Conservation (phyloP, 2,329 filamentous ascomycete species). For the Verticillium zaregamsianum region DNA sequence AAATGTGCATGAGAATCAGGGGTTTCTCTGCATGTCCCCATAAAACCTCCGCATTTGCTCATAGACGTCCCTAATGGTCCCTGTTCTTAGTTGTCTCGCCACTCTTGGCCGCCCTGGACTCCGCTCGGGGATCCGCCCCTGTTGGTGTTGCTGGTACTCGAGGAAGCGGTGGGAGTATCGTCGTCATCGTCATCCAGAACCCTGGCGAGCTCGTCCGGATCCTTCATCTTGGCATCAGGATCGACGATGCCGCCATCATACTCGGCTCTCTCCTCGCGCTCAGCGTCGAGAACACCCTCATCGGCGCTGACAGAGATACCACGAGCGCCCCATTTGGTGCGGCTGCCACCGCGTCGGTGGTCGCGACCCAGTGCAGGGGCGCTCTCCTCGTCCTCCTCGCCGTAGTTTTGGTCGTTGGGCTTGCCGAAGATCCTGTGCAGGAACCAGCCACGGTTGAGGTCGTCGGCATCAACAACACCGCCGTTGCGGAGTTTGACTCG, state of each 20-base stretch:
- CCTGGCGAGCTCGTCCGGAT: conserved; percentile 60
- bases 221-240: conserved; percentile 62
- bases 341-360: conserved; percentile 21
- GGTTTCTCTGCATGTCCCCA: background rate
- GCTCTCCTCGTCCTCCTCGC: conserved; percentile 60
- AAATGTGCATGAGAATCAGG: background rate
- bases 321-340: conserved; percentile 58
- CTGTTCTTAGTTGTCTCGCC: conserved; percentile 28
- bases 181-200: conserved; percentile 56
- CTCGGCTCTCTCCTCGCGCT: conserved; percentile 36
- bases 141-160: conserved; percentile 8
- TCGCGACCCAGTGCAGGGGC: conserved; percentile 38
- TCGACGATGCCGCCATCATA: conserved; percentile 45
- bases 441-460: conserved; percentile 80
- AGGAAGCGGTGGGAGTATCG: conserved; percentile 31
- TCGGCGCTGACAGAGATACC: conserved; percentile 66
- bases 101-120: conserved; percentile 43
- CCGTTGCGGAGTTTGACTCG: conserved; percentile 88
- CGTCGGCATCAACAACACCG: conserved; percentile 84
- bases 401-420: conserved; percentile 42
- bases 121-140: conserved; percentile 28
- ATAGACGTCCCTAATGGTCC: background rate
- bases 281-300: conserved; percentile 50
- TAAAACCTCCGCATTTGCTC: background rate
- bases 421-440: conserved; percentile 72